Base-by-base conservation (phyloP, 129 eudicot genomes). In the Calendula officinalis region DNA sequence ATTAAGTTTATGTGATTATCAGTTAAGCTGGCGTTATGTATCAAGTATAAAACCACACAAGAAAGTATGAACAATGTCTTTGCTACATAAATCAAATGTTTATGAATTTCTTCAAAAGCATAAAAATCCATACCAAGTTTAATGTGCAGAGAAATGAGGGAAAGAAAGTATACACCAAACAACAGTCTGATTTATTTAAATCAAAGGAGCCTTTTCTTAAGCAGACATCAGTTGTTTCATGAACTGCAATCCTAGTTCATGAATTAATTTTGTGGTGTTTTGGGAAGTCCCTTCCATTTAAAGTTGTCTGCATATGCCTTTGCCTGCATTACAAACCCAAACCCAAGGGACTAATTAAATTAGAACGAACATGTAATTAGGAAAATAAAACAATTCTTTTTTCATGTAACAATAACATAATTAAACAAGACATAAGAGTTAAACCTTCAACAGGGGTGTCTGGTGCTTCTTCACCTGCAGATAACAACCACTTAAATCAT, bases 291-390 rank as follows among this genome's bases (percentile, higher is more conserved):
- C 84, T 90, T 90, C 95, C 95, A 90, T 76, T 90, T 90, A 79
- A 90, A 90, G 83, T 90, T 90, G 76, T 90, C 97, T 34, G 97
- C 84, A 75, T 90, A 90, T 13, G 97, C 59, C 83, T 86, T 90
- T 27, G 75, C 77, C 97, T 90, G 81, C 71, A 75, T 65, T 41
- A 53, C 54, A 7, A 78, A 60, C 43, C 7, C 54, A 7, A 78
- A 60, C 43, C 7, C 5, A 72, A 12, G 56, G 30, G 30, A 22
- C 2, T 22, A 22, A 22, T 64, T 46, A 8, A n/a, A n/a, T 32
- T 3, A 63, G 3, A 15, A 14, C 35, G 8, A 46, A 27, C 69
- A 64, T 46, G 69, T 47, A 35, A 64, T 35, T 47, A 8, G 54
- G 56, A 53, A 54, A 30, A 40, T 9, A 27, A 6, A 46, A 7